These are phyloP conservation scores for Coccomyxa subellipsoidea DNA, from an alignment of 163 green algal genomes.

Conservation along the genomic window DNA sequence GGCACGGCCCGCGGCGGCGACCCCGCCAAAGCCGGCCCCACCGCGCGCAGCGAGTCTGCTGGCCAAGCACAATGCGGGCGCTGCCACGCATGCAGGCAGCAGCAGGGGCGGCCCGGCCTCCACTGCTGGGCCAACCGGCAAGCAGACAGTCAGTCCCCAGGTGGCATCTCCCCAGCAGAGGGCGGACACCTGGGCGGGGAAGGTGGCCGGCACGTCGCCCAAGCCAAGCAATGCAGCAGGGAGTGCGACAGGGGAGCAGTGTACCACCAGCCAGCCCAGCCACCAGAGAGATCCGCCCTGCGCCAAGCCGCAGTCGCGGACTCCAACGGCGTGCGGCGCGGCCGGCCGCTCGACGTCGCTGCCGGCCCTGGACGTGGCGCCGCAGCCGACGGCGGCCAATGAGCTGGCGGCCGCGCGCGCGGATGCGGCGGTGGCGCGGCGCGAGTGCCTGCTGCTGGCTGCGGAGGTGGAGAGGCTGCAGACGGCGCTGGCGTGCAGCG, in stretches of 20 bases:
- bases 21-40: background rate
- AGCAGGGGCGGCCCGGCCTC: background rate
- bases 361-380: background rate
- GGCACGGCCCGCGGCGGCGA: background rate
- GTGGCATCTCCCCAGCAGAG: no score
- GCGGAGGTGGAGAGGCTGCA: slow-evolving; percentile 23
- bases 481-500: background rate
- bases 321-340: background rate
- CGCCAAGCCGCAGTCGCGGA: background rate
- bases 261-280: background rate
- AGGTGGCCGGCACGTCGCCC: background rate
- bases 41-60: no score
- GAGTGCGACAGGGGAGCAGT: no score
- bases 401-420: background rate
- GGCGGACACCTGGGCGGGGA: background rate
- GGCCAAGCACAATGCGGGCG: no score
- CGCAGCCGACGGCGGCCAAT: background rate
- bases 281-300: background rate
- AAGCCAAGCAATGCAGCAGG: background rate
- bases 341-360: background rate
- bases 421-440: background rate
- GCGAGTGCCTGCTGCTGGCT: background rate
- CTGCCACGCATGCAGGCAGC: background rate
- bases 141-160: no score
- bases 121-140: background rate